Conservation (phyloP, 495 filamentous ascomycete genomes). For the Tetracladium marchalianum region DNA sequence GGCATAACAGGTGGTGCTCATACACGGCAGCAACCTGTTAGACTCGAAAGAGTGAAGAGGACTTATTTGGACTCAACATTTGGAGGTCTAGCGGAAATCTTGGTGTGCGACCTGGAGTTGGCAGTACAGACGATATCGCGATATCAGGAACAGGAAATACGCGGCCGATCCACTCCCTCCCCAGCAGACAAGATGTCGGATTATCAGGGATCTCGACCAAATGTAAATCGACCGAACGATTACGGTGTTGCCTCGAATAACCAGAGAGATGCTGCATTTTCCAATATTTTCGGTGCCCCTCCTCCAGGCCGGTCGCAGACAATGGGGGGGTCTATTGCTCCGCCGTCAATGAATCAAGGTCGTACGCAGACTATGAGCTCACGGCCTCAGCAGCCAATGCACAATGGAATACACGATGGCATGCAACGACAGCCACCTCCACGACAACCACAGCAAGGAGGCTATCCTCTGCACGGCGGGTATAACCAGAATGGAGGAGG, state of each 20-base stretch:
- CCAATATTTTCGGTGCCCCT: slow-evolving; percentile 88
- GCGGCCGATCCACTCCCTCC: too few relatives aligned
- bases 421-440: slow-evolving; percentile 20
- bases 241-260: slow-evolving; percentile 61
- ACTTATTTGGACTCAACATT: too few relatives aligned
- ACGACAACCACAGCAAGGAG: slow-evolving; percentile 24
- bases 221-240: slow-evolving; percentile 45
- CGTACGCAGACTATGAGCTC: slow-evolving; percentile 22
- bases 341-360: slow-evolving; percentile 28
- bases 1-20: too few relatives aligned
- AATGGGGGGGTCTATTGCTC: slow-evolving; percentile 61
- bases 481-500: slow-evolving; percentile 25
- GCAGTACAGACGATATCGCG: neutral
- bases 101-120: slow-evolving; percentile 6
- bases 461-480: slow-evolving; percentile 27
- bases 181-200: slow-evolving; percentile 59
- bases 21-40: slow-evolving; percentile 13
- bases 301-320: slow-evolving; percentile 82
- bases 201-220: slow-evolving; percentile 69
- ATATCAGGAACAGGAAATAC: too few relatives aligned
- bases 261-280: slow-evolving; percentile 91
- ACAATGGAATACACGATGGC: neutral
- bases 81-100: neutral
- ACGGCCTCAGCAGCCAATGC: neutral
- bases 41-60: slow-evolving; percentile 1